phyloP scores from a whole-genome alignment of 257 asterid genomes.

The Nyctanthes arbortristis region DNA sequence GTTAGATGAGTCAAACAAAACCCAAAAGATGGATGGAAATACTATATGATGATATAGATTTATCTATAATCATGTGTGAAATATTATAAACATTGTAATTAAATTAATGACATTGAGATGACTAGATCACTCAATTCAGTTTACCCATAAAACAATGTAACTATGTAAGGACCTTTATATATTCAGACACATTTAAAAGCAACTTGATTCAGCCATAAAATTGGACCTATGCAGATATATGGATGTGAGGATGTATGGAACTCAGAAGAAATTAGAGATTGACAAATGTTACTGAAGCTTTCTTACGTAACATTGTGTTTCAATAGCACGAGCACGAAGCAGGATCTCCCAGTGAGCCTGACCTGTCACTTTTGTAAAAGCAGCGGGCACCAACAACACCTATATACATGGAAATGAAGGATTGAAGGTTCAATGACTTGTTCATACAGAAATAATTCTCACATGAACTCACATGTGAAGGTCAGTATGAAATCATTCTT shows the following conservation, averaged over 20 bases:
- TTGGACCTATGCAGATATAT: neutral
- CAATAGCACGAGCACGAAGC: conserved; percentile 95
- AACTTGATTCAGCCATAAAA: neutral
- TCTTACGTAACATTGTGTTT: conserved; percentile 91
- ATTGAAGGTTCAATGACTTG: conserved; percentile 5
- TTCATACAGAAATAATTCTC: neutral
- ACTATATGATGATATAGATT: too few species aligned
- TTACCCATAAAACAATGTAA: neutral
- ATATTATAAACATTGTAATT: neutral
- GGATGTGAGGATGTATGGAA: neutral
- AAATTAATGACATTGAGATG: neutral
- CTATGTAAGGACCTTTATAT: neutral
- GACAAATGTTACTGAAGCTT: neutral
- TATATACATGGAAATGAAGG: conserved; percentile 20
- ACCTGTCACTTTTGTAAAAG: conserved; percentile 87
- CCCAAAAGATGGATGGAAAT: neutral
- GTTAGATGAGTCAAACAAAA: neutral
- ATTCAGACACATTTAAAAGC: neutral
- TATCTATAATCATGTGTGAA: too few species aligned
- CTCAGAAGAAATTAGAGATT: neutral
- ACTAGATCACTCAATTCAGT: neutral
- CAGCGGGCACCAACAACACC: conserved; percentile 88
- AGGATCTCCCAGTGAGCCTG: conserved; percentile 94
- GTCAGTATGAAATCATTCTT: neutral
- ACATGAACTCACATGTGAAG: neutral